These are phyloP conservation scores for Pistacia integerrima DNA, from an alignment of 345 rosid genomes.

Conservation along the genomic window DNA sequence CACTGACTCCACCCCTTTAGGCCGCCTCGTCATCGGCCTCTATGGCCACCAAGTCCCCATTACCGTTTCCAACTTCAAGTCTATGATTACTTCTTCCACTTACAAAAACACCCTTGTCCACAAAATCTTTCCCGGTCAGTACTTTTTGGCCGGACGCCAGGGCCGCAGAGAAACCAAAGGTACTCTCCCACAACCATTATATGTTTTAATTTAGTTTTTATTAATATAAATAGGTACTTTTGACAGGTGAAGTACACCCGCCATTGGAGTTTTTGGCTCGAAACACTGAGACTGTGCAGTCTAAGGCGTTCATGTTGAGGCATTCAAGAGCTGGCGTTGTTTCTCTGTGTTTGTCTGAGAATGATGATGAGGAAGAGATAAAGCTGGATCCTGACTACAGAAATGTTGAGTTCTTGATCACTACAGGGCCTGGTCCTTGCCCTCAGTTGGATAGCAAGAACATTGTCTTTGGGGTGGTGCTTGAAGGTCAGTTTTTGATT, in stretches of 20 bases:
- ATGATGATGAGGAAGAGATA: slow-evolving; percentile 77
- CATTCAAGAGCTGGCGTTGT: slow-evolving; percentile 72
- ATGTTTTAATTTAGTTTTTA: too few relatives aligned
- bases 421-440: slow-evolving; percentile 88
- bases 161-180: slow-evolving; percentile 51
- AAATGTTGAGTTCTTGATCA: slow-evolving; percentile 87
- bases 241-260: slow-evolving; percentile 42
- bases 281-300: slow-evolving; percentile 69
- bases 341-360: slow-evolving; percentile 79
- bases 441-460: slow-evolving; percentile 74
- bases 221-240: too few relatives aligned
- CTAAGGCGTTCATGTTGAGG: slow-evolving; percentile 60
- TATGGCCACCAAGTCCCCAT: slow-evolving; percentile 75
- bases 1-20: slow-evolving; percentile 63
- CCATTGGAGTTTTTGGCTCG: slow-evolving; percentile 48
- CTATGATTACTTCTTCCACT: slow-evolving; percentile 66
- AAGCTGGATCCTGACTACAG: slow-evolving; percentile 73
- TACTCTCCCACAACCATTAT: too few relatives aligned
- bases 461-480: slow-evolving; percentile 90
- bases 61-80: slow-evolving; percentile 83
- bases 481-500: slow-evolving; percentile 55
- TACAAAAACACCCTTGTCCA: slow-evolving; percentile 81
- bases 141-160: slow-evolving; percentile 79
- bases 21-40: slow-evolving; percentile 80
- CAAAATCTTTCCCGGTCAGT: slow-evolving; percentile 79